Evolutionary conservation across 805 yeast species (phyloP).

Genomic region (Lachancea kluyveri): DNA sequence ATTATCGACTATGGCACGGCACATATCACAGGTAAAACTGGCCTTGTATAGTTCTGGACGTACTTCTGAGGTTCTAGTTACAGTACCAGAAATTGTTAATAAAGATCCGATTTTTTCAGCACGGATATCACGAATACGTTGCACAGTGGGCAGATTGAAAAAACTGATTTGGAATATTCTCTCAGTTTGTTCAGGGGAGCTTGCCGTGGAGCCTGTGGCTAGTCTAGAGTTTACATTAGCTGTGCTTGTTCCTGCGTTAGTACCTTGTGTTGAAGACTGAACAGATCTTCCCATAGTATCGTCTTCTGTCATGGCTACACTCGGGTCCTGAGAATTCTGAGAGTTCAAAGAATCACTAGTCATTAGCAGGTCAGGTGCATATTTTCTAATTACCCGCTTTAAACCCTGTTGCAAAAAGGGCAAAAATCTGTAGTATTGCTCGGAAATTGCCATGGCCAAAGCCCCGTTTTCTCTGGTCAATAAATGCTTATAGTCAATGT

Average conservation of each 20-base stretch:
- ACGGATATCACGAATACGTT: constrained; percentile 83
- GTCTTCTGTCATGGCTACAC: constrained; percentile 8
- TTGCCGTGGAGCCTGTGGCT: constrained; percentile 28
- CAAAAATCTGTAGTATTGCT: constrained; percentile 86
- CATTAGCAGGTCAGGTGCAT: constrained; percentile 67
- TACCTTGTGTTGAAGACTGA: constrained; percentile 14
- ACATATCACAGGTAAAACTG: constrained; percentile 81
- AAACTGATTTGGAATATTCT: constrained; percentile 85
- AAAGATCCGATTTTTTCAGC: constrained; percentile 85
- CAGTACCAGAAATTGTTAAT: constrained; percentile 85
- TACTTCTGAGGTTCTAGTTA: constrained; percentile 92
- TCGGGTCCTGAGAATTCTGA: constrained; percentile 31
- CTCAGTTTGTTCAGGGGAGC: constrained; percentile 48
- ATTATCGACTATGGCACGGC: constrained; percentile 78
- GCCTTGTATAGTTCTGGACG: constrained; percentile 89
- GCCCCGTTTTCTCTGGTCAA: constrained; percentile 75
- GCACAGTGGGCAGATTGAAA: constrained; percentile 73
- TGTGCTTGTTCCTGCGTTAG: constrained; percentile 6
- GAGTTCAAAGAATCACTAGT: constrained; percentile 32
- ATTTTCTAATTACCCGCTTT: constrained; percentile 60
- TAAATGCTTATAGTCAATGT: constrained; percentile 80
- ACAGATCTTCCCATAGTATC: constrained; percentile 7
- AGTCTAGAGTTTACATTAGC: constrained; percentile 25
- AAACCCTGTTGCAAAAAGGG: constrained; percentile 79
- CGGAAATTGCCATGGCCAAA: constrained; percentile 80